Base-by-base conservation (phyloP, 352 stramenopile species). In the Phytophthora colocasiae region DNA sequence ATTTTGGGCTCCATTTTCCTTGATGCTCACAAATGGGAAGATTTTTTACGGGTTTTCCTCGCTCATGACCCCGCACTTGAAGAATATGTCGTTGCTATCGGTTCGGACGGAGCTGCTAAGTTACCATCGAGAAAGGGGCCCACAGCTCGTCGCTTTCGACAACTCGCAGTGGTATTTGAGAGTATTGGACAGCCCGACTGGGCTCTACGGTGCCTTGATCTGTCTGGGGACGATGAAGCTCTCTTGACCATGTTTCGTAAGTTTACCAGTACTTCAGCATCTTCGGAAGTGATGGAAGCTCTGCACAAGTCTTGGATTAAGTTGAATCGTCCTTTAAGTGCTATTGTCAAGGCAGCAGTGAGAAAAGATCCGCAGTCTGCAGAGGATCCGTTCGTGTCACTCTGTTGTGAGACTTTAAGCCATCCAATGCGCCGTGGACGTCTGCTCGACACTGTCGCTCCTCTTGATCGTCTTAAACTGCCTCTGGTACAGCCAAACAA, bases 341-440 rank as follows among this genome's bases (percentile, higher is more conserved):
- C 74, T 5, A 63, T 85, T 17, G 62, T 81, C 4, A 80, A 75
- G 31, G 69, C 76, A 69, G 53, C 65, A 45, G 60, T 46, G 27
- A 54, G 32, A 12, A 24, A 58, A 12, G n/a, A 65, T 22, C 6
- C 19, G 1, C 47, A 74, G 2, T 41, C 69, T 15, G 58, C 41
- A 59, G 59, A 73, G 0, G 83, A 93, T 45, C 69, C 80, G 9
- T 86, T 93, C 49, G 71, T 74, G 4, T 59, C 85, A n/a, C 74
- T 95, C 11, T 95, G 85, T 53, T 89, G 72, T 39, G 83, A 93
- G 27, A 74, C 63, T 6, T 26, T 92, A 26, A 51, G 48, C 4
- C 82, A 92, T 14, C 78, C 80, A 4, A 83, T 90, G 43, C 81
- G 85, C 29, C 82, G 85, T 48, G 90, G 87, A 59, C 85, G 87